A percentile compares a stretch with the other conserved stretches of the same genome.
Conservation (phyloP, 2,329 filamentous ascomycete genomes). For the Pestalotiopsis sp. region DNA sequence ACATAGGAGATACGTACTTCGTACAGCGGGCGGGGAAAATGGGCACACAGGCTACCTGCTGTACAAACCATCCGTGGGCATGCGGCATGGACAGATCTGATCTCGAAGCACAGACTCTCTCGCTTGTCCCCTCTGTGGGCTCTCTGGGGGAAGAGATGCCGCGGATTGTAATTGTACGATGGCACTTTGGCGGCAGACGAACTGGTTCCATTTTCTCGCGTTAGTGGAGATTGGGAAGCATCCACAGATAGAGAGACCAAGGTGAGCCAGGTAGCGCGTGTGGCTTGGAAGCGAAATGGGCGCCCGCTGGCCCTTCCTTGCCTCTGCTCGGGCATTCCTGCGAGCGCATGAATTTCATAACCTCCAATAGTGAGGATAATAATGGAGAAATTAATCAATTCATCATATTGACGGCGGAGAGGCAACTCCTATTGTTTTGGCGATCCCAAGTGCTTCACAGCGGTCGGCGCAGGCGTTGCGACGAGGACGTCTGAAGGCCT, state of each 20-base stretch:
- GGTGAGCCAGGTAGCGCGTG: not conserved
- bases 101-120: slow-evolving; percentile 7
- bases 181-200: not conserved
- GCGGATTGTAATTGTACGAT: not conserved
- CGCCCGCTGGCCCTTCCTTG: not conserved
- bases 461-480: not conserved
- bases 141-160: not conserved
- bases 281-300: not conserved
- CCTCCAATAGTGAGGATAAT: slow-evolving; percentile 5
- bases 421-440: not conserved
- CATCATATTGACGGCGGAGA: slow-evolving; percentile 8
- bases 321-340: not conserved
- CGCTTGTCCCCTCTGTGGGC: slow-evolving; percentile 3
- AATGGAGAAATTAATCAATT: slow-evolving; percentile 9
- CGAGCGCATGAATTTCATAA: slow-evolving; percentile 12
- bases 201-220: not conserved
- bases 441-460: not conserved
- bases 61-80: not conserved
- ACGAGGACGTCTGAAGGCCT: not conserved
- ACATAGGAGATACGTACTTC: not conserved
- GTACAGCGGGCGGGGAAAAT: not conserved
- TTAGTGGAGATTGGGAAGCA: not conserved
- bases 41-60: not conserved
- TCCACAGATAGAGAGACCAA: not conserved
- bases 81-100: slow-evolving; percentile 5